These are phyloP conservation scores for Pseudonectria buxi DNA, from an alignment of 2,329 filamentous ascomycete genomes.

Conservation along the genomic window DNA sequence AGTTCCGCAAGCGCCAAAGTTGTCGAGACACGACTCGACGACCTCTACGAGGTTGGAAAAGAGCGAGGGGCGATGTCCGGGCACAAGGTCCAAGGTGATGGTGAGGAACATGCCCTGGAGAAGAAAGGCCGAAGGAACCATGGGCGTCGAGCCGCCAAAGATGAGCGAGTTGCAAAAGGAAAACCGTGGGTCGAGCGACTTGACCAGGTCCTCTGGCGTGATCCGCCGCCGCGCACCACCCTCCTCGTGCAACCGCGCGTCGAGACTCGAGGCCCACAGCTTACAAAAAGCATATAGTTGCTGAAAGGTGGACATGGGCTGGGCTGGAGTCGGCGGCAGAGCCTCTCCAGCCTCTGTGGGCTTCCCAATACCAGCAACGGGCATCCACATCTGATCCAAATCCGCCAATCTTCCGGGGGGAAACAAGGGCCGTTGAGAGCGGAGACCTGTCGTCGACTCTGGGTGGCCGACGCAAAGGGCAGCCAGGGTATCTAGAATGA, in stretches of 20 bases:
- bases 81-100: constrained; percentile 27
- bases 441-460: constrained; percentile 15
- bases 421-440: constrained; percentile 12
- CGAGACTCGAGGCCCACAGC: constrained; percentile 24
- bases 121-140: constrained; percentile 29
- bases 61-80: constrained; percentile 27
- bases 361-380: constrained; percentile 14
- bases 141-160: constrained; percentile 27
- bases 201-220: constrained; percentile 25
- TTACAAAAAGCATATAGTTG: constrained; percentile 34
- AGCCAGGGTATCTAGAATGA: constrained; percentile 54
- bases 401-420: constrained; percentile 6
- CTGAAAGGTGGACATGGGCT: constrained; percentile 35
- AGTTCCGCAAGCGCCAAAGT: constrained; percentile 28
- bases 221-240: constrained; percentile 7
- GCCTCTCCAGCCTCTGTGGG: constrained; percentile 1
- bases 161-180: constrained; percentile 34
- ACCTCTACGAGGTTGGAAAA: constrained; percentile 31
- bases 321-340: constrained; percentile 12
- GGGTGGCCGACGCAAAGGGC: constrained; percentile 41
- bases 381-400: constrained; percentile 14
- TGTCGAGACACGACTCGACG: constrained; percentile 25
- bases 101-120: constrained; percentile 33
- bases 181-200: constrained; percentile 27
- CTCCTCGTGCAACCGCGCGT: constrained; percentile 9